Evolutionary conservation across 805 yeast species (phyloP), one percentile per base, ranked within the genome.

Genomic region (Wickerhamomyces sydowiorum): DNA sequence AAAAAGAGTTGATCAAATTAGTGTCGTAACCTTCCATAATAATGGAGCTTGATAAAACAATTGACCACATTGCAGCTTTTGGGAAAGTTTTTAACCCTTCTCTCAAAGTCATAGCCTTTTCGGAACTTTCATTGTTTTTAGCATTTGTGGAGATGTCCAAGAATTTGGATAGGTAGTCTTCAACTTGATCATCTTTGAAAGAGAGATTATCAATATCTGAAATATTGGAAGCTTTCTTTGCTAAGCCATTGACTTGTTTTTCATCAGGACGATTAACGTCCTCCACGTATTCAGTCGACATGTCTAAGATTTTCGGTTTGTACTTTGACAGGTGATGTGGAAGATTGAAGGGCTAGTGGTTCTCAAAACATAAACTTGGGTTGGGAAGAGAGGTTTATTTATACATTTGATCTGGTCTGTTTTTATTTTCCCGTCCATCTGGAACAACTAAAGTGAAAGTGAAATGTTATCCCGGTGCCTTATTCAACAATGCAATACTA

Each of bases 1-100:
- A 53, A 43, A 53, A 50, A 18, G 49, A 44, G 13, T 46, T 35
- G 42, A 53, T 47, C 24, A 53, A 38, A 36, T 38, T 46, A 34
- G 43, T 46, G 33, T 53, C 57, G 24, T 49, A 53, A 24, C 57
- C 57, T 36, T 53, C 57, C 56, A 51, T 51, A 35, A 53, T 51
- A 29, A 54, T 50, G 13, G 51, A 46, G 12, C 47, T 47, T 8
- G 46, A 41, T 41, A 52, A 38, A 18, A 46, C 40, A 44, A 48
- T 42, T 2, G 47, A 45, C 56, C 56, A 52, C 15, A 50, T 39
- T 23, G 50, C 62, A 7, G 71, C 71, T 40, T 59, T 50, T 13
- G 54, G 38, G 4, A 38, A 37, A 15, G 42, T 52, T 23, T 23
- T 38, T 28, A 52, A 35, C 15, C 54, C 53, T 6, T 52, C 54